phyloP scores from a whole-genome alignment of 108 stramenopile genomes.

The Tribonema minus region DNA sequence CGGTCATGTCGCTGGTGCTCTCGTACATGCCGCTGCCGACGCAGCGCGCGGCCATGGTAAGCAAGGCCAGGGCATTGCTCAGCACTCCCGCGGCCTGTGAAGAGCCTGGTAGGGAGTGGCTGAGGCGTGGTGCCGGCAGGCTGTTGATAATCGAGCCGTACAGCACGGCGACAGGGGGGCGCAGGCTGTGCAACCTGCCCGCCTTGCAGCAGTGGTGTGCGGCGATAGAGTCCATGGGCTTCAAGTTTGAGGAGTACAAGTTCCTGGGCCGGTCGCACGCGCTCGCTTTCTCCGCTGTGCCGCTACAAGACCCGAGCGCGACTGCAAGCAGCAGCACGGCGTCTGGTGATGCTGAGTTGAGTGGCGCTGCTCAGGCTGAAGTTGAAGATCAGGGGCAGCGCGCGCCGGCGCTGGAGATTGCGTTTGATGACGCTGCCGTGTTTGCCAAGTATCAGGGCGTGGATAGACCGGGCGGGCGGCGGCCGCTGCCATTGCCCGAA shows the following conservation, averaged over 20 bases:
- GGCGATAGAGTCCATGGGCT: background rate
- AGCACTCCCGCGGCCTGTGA: background rate
- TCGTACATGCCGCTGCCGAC: conserved; percentile 21
- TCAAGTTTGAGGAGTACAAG: background rate
- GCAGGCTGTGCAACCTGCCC: background rate
- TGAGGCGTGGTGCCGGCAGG: background rate
- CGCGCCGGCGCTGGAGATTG: no score
- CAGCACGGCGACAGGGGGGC: background rate
- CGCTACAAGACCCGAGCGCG: no score
- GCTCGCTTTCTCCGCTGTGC: background rate
- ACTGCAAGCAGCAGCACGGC: background rate
- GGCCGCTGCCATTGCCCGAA: no score
- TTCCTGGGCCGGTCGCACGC: background rate
- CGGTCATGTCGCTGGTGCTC: conserved; percentile 21
- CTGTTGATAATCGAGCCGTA: background rate
- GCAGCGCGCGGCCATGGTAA: conserved; percentile 2
- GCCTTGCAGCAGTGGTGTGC: background rate
- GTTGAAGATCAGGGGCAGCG: no score
- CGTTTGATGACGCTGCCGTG: no score
- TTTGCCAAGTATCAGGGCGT: no score
- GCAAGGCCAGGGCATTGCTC: conserved; percentile 3
- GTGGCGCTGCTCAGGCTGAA: no score
- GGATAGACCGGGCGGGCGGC: no score
- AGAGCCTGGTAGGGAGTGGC: no score
- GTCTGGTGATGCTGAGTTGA: background rate